phyloP scores from a whole-genome alignment of 106 monocot species.

The Phalaenopsis aphrodite region DNA sequence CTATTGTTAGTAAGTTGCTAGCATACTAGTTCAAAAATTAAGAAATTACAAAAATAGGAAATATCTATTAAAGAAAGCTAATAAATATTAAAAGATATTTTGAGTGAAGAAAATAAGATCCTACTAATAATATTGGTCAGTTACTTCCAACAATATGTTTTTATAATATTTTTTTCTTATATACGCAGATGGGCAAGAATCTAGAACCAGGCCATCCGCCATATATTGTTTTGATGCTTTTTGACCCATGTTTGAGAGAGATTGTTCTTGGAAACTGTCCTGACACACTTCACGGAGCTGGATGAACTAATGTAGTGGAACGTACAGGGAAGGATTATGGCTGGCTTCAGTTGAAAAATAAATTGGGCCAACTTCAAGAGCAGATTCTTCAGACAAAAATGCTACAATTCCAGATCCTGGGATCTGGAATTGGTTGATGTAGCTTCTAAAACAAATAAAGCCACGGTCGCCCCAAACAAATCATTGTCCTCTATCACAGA shows the following conservation, averaged over 20 bases:
- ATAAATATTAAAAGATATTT: no score
- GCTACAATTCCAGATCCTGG: no score
- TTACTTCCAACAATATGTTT: no score
- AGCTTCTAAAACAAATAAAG: conserved; percentile 1
- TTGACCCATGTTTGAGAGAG: conserved; percentile 20
- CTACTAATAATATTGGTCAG: no score
- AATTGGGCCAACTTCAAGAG: conserved; percentile 6
- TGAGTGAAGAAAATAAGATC: no score
- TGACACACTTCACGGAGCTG: conserved; percentile 2
- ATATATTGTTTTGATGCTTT: not conserved
- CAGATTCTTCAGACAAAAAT: conserved; percentile 1
- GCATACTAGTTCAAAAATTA: no score
- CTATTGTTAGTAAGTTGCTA: no score
- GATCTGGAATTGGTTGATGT: not conserved
- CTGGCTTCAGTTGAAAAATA: conserved; percentile 13
- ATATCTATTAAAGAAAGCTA: no score
- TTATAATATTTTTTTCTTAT: not conserved
- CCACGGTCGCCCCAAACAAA: not conserved
- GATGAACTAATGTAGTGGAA: conserved; percentile 14
- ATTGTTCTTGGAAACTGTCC: conserved; percentile 19
- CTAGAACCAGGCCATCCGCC: not conserved
- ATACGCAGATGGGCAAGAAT: conserved; percentile 4
- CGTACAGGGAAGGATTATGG: conserved; percentile 12
- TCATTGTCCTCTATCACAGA: conserved; percentile 12
- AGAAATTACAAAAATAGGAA: no score